A percentile compares a stretch with the other conserved stretches of the same genome.
These are phyloP conservation scores for Stachybotrys echinatus DNA, from an alignment of 2,329 filamentous ascomycete species.

Conservation along the genomic window DNA sequence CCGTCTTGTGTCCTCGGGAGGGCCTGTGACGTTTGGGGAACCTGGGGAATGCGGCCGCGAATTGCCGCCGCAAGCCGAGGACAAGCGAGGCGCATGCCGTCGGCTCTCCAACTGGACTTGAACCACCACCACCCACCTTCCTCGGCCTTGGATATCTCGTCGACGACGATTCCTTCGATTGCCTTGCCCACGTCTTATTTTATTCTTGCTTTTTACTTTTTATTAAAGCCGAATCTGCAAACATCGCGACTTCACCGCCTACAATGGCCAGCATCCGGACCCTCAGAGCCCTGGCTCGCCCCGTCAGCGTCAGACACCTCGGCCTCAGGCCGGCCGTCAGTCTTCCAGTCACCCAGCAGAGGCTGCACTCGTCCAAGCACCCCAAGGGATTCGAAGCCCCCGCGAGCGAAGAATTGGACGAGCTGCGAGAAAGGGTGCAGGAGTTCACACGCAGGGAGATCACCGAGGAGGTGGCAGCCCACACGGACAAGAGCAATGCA, in stretches of 20 bases:
- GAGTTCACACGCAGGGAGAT: slow-evolving; percentile 90
- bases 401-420: slow-evolving; percentile 65
- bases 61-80: slow-evolving; percentile 15
- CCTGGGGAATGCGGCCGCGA: slow-evolving; percentile 16
- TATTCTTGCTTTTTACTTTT: no score
- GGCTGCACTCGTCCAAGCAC: slow-evolving; percentile 52
- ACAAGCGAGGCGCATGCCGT: slow-evolving; percentile 2
- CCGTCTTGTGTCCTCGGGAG: slow-evolving; percentile 10
- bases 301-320: slow-evolving; percentile 19
- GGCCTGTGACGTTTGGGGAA: slow-evolving; percentile 18
- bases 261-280: slow-evolving; percentile 36
- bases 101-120: neutral
- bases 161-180: no score
- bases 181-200: no score
- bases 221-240: no score
- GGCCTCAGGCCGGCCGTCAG: slow-evolving; percentile 17
- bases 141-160: no score
- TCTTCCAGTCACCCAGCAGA: slow-evolving; percentile 31
- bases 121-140: no score
- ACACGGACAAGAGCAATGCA: slow-evolving; percentile 78
- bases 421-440: slow-evolving; percentile 77
- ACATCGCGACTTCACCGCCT: no score
- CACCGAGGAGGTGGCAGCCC: slow-evolving; percentile 71
- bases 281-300: slow-evolving; percentile 28
- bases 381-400: slow-evolving; percentile 63